Evolutionary conservation across 306 rosid species (phyloP).

Genomic region (Citrullus mucosospermus): DNA sequence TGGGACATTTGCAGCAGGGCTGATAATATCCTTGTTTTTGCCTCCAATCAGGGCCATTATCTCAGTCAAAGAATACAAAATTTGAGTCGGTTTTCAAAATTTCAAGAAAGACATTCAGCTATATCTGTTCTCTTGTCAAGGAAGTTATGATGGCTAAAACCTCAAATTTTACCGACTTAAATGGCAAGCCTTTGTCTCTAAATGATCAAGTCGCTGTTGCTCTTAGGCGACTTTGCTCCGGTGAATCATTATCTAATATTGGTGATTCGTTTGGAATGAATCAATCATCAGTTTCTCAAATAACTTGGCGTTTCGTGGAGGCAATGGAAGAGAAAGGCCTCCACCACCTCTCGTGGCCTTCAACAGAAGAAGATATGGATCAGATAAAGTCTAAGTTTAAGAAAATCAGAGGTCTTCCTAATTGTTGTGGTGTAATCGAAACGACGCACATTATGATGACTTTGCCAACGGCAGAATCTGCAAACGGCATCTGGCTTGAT

Average conservation of each 20-base stretch:
- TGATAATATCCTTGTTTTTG: conserved; percentile 9
- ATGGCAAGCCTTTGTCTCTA: conserved; percentile 49
- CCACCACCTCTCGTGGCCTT: conserved; percentile 72
- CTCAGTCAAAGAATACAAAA: conserved; percentile 34
- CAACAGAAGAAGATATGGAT: conserved; percentile 49
- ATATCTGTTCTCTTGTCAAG: conserved; percentile 72
- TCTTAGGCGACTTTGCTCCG: conserved; percentile 81
- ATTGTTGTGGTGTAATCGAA: conserved; percentile 84
- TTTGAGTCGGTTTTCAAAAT: conserved; percentile 72
- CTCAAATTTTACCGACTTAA: conserved; percentile 25
- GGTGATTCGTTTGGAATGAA: conserved; percentile 64
- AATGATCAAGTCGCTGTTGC: conserved; percentile 86
- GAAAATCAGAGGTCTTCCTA: conserved; percentile 53
- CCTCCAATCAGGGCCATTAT: conserved; percentile 46
- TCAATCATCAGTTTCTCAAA: conserved; percentile 73
- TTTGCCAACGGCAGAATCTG: conserved; percentile 41
- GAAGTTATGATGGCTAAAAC: conserved; percentile 52
- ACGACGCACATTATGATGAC: conserved; percentile 80
- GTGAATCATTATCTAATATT: conserved; percentile 55
- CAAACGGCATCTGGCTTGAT: conserved; percentile 61
- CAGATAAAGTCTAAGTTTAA: conserved; percentile 54
- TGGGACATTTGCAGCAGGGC: not conserved
- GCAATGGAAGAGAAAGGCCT: conserved; percentile 82
- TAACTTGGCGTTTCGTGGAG: conserved; percentile 87
- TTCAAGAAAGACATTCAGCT: conserved; percentile 70